Evolutionary conservation across 768 basidiomycete species (phyloP), one percentile per base, ranked within the genome.

Genomic region (Tubosaeta sp.): DNA sequence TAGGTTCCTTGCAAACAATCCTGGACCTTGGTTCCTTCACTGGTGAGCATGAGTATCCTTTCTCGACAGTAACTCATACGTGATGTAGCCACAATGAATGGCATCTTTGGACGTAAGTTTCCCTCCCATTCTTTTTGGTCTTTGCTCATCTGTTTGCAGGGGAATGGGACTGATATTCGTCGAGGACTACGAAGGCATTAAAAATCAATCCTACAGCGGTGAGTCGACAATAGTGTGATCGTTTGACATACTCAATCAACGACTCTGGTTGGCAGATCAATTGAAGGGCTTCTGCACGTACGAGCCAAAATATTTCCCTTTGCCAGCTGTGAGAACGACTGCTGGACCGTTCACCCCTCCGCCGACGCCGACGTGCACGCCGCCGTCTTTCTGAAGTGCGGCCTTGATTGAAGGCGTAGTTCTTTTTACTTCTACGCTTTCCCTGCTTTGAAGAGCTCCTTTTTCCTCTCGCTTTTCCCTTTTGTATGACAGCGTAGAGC

Each of bases 1-100:
- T 25, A 71, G 78, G 41, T 81, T 77, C 69, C 57, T 65, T 7
- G 78, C 79, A 2, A 76, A 82, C 55, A 81, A 81, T 64, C 75
- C 81, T 0, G 79, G 78, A 10, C 69, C 72, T 13, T 77, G 75
- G 59, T 53, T 58, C 47, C 51, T 49, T n/a, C 54, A 58, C 41
- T 59, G 55, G 61, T 59, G 46, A 33, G 59, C 17, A 3, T 6
- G 9, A 10, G 8, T 16, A 13, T 26, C 13, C 13, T n/a, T 6
- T 19, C 5, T 13, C 41, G 11, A 29, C 14, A 13, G 17, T 9
- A 26, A 16, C 27, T 62, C 9, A 55, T 34, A 5, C 14, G 37
- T 12, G 22, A 5, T 42, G 41, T 51, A 59, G 59, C 32, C 61
- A 62, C 32, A 55, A 55, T 16, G 53, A 62, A 29, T 58, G 52